Percentiles rank a stretch among this genome's conserved stretches.
These are phyloP conservation scores for Chaetomium cochliodes DNA, from an alignment of 495 filamentous ascomycete genomes.

Conservation along the genomic window DNA sequence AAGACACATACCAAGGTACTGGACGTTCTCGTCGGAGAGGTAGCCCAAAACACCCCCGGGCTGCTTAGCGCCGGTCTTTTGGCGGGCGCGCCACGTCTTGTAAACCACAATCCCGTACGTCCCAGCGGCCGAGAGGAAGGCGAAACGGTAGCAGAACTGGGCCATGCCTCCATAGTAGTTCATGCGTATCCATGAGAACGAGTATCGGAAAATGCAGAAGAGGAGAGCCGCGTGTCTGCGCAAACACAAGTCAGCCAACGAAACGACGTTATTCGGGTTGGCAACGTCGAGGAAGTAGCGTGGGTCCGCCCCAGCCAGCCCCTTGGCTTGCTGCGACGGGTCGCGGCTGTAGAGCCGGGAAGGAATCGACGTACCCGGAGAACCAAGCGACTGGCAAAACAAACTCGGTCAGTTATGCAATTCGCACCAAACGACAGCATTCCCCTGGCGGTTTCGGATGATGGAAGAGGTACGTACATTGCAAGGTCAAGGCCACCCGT, in stretches of 20 bases:
- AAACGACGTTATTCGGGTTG: background rate
- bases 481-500: constrained; percentile 78
- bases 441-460: background rate
- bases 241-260: constrained; percentile 11
- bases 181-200: constrained; percentile 77
- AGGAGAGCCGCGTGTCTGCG: constrained; percentile 78
- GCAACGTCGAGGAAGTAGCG: background rate
- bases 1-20: constrained; percentile 73
- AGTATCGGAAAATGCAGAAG: constrained; percentile 76
- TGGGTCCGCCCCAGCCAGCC: background rate
- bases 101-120: constrained; percentile 99
- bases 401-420: constrained; percentile 31
- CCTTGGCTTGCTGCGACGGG: background rate
- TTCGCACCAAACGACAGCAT: background rate
- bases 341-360: background rate
- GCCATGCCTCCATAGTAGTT: constrained; percentile 74
- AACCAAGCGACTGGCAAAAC: constrained; percentile 68
- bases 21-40: constrained; percentile 88
- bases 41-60: constrained; percentile 60
- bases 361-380: constrained; percentile 64
- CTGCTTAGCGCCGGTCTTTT: constrained; percentile 60
- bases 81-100: constrained; percentile 86
- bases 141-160: constrained; percentile 77
- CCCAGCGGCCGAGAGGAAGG: constrained; percentile 81
- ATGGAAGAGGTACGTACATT: constrained; percentile 59